phyloP scores from a whole-genome alignment of 2,329 filamentous ascomycete genomes.

The Aspergillus costaricaensis region DNA sequence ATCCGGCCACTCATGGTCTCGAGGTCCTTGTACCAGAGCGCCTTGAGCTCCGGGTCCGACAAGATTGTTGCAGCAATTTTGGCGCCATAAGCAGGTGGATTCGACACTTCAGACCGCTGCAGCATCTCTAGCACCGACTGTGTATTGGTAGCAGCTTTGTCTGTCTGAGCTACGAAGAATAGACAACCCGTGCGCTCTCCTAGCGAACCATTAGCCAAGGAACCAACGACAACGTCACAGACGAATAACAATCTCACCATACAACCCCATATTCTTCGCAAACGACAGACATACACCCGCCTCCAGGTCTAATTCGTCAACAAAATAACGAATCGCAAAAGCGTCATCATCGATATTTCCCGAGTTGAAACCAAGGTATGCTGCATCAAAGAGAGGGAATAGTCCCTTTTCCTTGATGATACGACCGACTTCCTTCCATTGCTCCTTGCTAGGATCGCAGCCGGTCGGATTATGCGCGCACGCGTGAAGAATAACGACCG shows the following conservation, averaged over 20 bases:
- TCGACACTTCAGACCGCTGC: conserved; percentile 76
- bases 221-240: no score
- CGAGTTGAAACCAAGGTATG: conserved; percentile 32
- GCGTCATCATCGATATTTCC: conserved; percentile 31
- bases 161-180: not conserved
- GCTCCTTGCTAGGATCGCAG: conserved; percentile 83
- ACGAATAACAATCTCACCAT: conserved; percentile 17
- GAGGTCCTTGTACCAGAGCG: conserved; percentile 87
- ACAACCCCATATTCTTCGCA: conserved; percentile 53
- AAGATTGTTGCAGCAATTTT: conserved; percentile 79
- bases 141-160: conserved; percentile 8
- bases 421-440: conserved; percentile 84
- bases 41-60: conserved; percentile 73
- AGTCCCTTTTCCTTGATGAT: conserved; percentile 73
- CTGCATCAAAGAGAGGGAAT: conserved; percentile 69
- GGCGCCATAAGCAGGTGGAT: conserved; percentile 89
- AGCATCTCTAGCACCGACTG: conserved; percentile 18
- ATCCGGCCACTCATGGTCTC: conserved; percentile 90
- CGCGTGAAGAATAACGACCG: conserved; percentile 84
- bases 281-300: conserved; percentile 59
- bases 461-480: conserved; percentile 98
- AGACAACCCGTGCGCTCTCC: conserved; percentile 19
- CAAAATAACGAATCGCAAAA: conserved; percentile 28
- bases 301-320: conserved; percentile 71
- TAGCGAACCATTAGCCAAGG: not conserved